These are phyloP conservation scores for Saturnispora saitoi DNA, from an alignment of 805 yeast genomes.

Conservation along the genomic window DNA sequence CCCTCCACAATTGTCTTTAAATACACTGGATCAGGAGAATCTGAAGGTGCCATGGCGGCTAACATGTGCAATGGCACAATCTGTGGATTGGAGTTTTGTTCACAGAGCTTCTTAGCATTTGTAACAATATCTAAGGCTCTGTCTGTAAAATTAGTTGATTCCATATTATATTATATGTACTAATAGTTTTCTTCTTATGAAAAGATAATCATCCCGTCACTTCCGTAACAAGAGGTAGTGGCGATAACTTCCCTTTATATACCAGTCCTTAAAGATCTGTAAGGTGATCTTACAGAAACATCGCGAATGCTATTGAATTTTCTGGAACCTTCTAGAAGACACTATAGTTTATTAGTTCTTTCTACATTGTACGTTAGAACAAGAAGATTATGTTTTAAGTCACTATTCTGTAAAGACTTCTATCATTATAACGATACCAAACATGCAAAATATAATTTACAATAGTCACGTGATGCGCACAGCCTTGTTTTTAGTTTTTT, in stretches of 20 bases:
- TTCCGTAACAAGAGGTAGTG: neutral
- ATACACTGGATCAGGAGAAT: slow-evolving; percentile 46
- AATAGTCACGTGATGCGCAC: neutral
- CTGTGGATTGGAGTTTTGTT: slow-evolving; percentile 77
- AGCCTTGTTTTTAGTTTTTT: neutral
- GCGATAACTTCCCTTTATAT: neutral
- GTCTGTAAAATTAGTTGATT: slow-evolving; percentile 80
- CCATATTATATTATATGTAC: slow-evolving; percentile 31
- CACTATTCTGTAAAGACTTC: too few species aligned
- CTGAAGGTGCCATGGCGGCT: slow-evolving; percentile 79
- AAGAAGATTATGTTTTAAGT: too few species aligned
- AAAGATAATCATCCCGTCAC: neutral
- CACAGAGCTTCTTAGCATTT: slow-evolving; percentile 72
- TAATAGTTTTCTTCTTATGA: neutral
- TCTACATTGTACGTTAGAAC: too few species aligned
- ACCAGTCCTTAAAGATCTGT: neutral
- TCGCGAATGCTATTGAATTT: slow-evolving; percentile 1
- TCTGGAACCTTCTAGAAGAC: slow-evolving; percentile 2
- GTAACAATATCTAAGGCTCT: slow-evolving; percentile 79
- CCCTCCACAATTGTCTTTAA: slow-evolving; percentile 76
- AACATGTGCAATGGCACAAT: slow-evolving; percentile 81
- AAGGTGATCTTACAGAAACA: neutral
- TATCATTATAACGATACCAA: neutral
- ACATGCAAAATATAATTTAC: neutral
- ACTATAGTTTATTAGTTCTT: neutral